A percentile compares a stretch with the other conserved stretches of the same genome.
These are phyloP conservation scores for Penicillium ucsense DNA, from an alignment of 495 filamentous ascomycete species.

Conservation along the genomic window DNA sequence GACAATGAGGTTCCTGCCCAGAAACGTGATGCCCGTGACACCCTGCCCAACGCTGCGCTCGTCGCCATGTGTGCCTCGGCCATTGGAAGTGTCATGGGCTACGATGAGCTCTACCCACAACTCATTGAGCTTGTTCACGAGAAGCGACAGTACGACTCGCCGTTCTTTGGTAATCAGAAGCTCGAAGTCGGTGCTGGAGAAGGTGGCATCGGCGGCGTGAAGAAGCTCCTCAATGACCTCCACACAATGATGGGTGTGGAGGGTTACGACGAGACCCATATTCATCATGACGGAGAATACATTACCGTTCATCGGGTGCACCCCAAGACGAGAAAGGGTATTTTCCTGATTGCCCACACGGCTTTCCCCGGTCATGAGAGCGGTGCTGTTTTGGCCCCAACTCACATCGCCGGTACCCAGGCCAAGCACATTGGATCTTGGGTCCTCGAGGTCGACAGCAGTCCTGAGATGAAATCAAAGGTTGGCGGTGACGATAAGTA, in stretches of 20 bases:
- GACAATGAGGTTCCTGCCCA: conserved; percentile 96
- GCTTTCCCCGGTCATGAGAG: conserved; percentile 84
- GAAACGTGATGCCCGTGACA: conserved; percentile 90
- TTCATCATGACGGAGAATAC: conserved; percentile 92
- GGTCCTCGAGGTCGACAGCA: conserved; percentile 73
- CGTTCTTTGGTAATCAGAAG: conserved; percentile 48
- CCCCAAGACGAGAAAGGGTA: conserved; percentile 78
- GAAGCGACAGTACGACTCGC: conserved; percentile 67
- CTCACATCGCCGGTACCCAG: conserved; percentile 60
- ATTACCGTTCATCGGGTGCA: conserved; percentile 94
- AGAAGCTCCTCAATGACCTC: conserved; percentile 83
- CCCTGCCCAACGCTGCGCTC: conserved; percentile 88
- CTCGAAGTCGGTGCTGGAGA: conserved; percentile 53
- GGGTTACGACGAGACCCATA: conserved; percentile 88
- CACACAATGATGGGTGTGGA: conserved; percentile 91
- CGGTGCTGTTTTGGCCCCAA: conserved; percentile 62
- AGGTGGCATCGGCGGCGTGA: conserved; percentile 78
- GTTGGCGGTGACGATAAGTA: conserved; percentile 57
- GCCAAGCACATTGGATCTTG: conserved; percentile 80
- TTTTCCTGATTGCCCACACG: conserved; percentile 91
- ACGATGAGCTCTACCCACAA: conserved; percentile 92
- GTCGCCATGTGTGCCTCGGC: conserved; percentile 93
- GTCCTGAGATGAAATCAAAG: conserved; percentile 51
- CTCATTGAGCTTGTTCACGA: conserved; percentile 86
- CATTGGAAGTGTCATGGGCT: conserved; percentile 95